Percentiles rank a stretch among this genome's conserved stretches.
Conservation (phyloP, 805 yeast species). For the Huiozyma sinensis region DNA sequence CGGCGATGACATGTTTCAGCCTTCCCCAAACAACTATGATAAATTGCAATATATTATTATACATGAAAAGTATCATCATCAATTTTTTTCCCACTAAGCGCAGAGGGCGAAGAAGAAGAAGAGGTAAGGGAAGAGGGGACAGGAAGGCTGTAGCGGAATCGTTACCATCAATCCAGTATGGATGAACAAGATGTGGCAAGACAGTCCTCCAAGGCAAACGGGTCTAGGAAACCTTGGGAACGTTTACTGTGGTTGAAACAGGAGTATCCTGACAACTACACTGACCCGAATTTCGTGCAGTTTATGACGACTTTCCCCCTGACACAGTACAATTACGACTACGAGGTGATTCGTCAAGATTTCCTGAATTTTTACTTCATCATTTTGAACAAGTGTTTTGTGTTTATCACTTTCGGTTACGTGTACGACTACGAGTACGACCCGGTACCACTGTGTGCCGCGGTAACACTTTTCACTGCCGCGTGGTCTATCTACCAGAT, state of each 20-base stretch:
- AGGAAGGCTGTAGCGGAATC: no score
- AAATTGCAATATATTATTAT: no score
- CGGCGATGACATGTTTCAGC: no score
- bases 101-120: no score
- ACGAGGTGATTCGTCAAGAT: conserved; percentile 15
- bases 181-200: no score
- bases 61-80: no score
- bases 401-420: conserved; percentile 48
- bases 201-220: neutral
- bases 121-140: no score
- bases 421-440: conserved; percentile 16
- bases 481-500: neutral
- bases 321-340: conserved; percentile 7
- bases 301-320: conserved; percentile 9
- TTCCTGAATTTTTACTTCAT: conserved; percentile 19
- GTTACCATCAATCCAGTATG: no score
- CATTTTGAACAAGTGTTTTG: conserved; percentile 49
- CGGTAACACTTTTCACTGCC: neutral
- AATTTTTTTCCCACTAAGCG: no score
- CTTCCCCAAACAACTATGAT: no score
- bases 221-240: conserved; percentile 47
- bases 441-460: conserved; percentile 12
- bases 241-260: conserved; percentile 78
- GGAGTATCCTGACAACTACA: conserved; percentile 85
- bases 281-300: conserved; percentile 62